phyloP scores from a whole-genome alignment of 148 eudicot species.

The Spergularia bocconei region DNA sequence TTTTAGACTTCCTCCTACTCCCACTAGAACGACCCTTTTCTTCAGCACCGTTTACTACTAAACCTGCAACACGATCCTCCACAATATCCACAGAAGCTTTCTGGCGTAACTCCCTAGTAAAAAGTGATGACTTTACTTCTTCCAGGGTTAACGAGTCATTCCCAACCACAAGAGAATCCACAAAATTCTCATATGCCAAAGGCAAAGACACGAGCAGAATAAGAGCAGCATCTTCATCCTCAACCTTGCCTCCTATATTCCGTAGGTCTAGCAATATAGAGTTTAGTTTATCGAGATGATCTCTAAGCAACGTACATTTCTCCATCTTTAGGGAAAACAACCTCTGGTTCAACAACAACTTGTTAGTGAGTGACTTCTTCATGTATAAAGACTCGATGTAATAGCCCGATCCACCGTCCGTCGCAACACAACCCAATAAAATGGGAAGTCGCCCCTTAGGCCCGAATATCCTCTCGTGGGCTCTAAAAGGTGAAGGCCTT shows the following conservation, averaged over 20 bases:
- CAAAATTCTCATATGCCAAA: background rate
- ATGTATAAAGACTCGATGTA: no score
- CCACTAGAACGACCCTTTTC: background rate
- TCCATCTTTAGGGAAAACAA: no score
- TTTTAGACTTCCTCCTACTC: no score
- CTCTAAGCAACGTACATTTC: no score
- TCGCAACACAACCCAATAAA: no score
- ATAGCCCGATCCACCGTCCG: no score
- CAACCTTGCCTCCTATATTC: background rate
- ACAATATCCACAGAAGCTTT: background rate
- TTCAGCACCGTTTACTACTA: background rate
- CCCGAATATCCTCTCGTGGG: no score
- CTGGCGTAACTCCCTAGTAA: slow-evolving; percentile 1
- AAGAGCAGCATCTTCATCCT: background rate
- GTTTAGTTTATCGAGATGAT: no score
- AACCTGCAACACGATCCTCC: background rate
- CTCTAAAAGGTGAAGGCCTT: no score
- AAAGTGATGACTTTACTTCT: background rate
- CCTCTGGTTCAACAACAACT: no score
- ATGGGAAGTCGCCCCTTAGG: no score
- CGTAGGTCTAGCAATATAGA: background rate
- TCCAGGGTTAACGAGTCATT: background rate
- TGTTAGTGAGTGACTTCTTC: no score
- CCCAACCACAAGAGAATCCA: background rate
- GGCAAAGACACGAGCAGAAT: background rate